Conservation (phyloP, 495 filamentous ascomycete species). For the Aspergillus kassunensis region DNA sequence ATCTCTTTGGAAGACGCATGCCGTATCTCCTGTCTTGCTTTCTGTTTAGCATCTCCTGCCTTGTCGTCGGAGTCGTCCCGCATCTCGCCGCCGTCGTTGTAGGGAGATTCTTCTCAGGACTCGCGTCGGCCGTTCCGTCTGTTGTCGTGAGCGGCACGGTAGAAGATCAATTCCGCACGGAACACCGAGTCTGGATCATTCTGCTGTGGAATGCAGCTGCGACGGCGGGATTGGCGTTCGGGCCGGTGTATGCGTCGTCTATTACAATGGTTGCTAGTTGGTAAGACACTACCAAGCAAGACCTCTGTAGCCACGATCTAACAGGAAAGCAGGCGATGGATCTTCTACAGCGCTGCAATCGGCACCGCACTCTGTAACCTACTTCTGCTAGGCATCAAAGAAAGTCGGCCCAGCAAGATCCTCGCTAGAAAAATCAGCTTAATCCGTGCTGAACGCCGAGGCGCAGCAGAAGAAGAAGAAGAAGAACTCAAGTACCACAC, state of each 20-base stretch:
- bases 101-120: constrained; percentile 40
- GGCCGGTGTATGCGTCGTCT: constrained; percentile 38
- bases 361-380: background rate
- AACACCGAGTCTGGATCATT: constrained; percentile 41
- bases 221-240: constrained; percentile 36
- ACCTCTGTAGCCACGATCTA: too few species aligned
- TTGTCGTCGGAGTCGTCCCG: constrained; percentile 34
- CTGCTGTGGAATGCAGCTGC: constrained; percentile 37
- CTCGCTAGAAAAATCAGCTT: background rate
- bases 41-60: constrained; percentile 36
- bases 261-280: constrained; percentile 29
- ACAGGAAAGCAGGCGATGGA: constrained; percentile 30
- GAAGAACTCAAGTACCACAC: background rate
- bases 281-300: constrained; percentile 15
- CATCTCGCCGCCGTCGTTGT: constrained; percentile 28
- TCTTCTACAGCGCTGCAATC: constrained; percentile 8
- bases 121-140: constrained; percentile 43
- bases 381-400: background rate
- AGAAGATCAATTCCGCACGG: constrained; percentile 45
- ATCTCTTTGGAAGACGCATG: constrained; percentile 44
- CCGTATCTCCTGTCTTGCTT: constrained; percentile 41
- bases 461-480: too few species aligned
- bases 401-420: background rate
- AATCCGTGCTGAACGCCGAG: background rate
- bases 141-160: constrained; percentile 46